Percentiles rank a stretch among this genome's conserved stretches.
Evolutionary conservation across 1,284 basidiomycete genomes (phyloP).

Genomic region (Xerocomus cyaneibrunnescens): DNA sequence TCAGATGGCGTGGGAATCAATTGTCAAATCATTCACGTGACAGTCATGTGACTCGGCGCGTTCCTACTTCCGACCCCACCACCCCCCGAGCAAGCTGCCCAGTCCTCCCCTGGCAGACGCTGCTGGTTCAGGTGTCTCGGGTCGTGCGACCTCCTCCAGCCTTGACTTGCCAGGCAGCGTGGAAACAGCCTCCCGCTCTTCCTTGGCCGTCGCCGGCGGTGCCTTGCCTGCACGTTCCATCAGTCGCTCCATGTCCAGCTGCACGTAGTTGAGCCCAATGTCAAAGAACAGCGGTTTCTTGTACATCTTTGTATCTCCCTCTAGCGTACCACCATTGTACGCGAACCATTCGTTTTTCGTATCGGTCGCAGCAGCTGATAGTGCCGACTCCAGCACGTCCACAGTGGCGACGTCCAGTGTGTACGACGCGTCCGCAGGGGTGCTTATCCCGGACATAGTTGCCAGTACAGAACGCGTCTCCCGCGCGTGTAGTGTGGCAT

Average conservation of each 20-base stretch:
- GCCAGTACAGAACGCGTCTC: slow-evolving; percentile 57
- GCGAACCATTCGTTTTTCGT: slow-evolving; percentile 82
- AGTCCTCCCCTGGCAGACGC: slow-evolving; percentile 39
- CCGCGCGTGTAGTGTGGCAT: slow-evolving; percentile 67
- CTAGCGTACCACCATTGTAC: slow-evolving; percentile 62
- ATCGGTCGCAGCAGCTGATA: slow-evolving; percentile 50
- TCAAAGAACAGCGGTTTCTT: slow-evolving; percentile 92
- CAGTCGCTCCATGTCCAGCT: slow-evolving; percentile 78
- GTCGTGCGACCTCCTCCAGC: slow-evolving; percentile 29
- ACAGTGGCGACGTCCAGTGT: slow-evolving; percentile 48
- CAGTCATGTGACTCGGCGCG: slow-evolving; percentile 4
- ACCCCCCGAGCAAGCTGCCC: slow-evolving; percentile 49
- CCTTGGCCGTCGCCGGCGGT: slow-evolving; percentile 15
- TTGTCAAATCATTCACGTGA: slow-evolving; percentile 12
- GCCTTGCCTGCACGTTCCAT: slow-evolving; percentile 67
- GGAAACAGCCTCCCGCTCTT: slow-evolving; percentile 26
- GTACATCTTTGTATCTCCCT: slow-evolving; percentile 46
- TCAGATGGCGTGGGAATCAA: slow-evolving; percentile 22
- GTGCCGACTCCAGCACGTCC: slow-evolving; percentile 48
- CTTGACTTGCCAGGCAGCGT: slow-evolving; percentile 27
- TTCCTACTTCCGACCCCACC: slow-evolving; percentile 49
- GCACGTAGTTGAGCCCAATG: slow-evolving; percentile 90
- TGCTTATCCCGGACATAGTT: slow-evolving; percentile 42
- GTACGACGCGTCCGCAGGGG: slow-evolving; percentile 49
- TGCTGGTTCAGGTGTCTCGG: slow-evolving; percentile 43